A percentile compares a stretch with the other conserved stretches of the same genome.
Evolutionary conservation across 345 rosid species (phyloP).

Genomic region (Acer campestre): DNA sequence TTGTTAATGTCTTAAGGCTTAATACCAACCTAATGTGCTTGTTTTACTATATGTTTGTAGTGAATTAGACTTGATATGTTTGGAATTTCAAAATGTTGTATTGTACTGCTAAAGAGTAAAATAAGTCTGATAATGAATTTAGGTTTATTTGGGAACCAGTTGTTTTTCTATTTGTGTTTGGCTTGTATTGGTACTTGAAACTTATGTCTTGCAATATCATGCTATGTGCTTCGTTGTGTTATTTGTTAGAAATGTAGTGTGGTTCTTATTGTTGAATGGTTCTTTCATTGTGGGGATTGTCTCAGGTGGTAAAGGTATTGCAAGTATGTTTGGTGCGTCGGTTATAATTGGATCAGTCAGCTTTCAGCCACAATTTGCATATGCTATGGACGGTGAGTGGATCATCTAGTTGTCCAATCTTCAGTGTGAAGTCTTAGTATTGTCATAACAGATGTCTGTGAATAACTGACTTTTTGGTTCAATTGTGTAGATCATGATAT

Average conservation of each 20-base stretch:
- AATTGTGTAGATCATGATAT: constrained; percentile 34
- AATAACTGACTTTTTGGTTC: background rate
- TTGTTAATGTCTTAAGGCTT: background rate
- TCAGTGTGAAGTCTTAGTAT: background rate
- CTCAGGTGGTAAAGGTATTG: constrained; percentile 33
- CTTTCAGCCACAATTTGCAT: constrained; percentile 20
- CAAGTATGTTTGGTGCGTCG: constrained; percentile 32
- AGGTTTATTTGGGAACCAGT: background rate
- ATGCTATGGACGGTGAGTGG: constrained; percentile 42
- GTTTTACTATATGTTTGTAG: background rate
- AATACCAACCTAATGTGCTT: background rate
- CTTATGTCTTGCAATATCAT: too few relatives aligned
- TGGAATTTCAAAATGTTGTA: background rate
- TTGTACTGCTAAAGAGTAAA: too few relatives aligned
- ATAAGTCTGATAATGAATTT: too few relatives aligned
- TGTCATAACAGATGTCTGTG: background rate
- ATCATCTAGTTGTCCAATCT: background rate
- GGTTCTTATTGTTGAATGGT: background rate
- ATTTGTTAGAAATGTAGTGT: background rate
- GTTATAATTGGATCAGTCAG: constrained; percentile 32
- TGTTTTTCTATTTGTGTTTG: background rate
- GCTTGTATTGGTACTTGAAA: background rate
- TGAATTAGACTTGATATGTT: background rate
- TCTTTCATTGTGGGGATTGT: constrained; percentile 1
- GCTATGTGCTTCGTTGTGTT: too few relatives aligned